Evolutionary conservation across 139 green algal species (phyloP).

Genomic region (Pleodorina starrii): DNA sequence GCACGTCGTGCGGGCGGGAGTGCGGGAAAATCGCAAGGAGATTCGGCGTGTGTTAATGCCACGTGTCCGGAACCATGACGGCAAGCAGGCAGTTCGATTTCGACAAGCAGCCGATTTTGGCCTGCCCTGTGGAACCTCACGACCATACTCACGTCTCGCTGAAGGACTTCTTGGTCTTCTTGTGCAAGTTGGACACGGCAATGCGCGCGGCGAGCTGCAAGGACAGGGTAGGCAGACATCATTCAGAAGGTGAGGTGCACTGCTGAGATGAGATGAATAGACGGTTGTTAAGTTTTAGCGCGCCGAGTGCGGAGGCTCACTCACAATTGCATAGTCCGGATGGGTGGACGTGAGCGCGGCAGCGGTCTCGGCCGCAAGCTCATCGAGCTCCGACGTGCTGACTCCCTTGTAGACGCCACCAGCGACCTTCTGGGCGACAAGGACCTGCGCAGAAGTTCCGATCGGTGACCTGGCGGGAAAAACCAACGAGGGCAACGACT

Average conservation of each 20-base stretch:
- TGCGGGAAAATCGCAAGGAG: too few relatives aligned
- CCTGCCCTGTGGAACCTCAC: too few relatives aligned
- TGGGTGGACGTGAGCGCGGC: conserved; percentile 97
- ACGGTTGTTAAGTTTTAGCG: too few relatives aligned
- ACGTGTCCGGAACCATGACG: too few relatives aligned
- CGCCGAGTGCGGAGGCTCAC: too few relatives aligned
- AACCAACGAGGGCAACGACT: background rate
- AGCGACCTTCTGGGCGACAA: conserved; percentile 98
- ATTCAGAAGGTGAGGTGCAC: too few relatives aligned
- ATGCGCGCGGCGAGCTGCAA: conserved; percentile 97
- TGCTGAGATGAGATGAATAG: too few relatives aligned
- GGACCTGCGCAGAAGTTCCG: conserved; percentile 73
- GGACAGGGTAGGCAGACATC: too few relatives aligned
- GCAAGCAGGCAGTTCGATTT: too few relatives aligned
- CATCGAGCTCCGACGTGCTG: conserved; percentile 97
- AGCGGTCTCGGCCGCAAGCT: conserved; percentile 98
- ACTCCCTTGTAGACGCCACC: conserved; percentile 97
- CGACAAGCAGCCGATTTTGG: too few relatives aligned
- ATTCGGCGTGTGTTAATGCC: too few relatives aligned
- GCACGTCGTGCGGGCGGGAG: too few relatives aligned
- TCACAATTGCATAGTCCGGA: conserved; percentile 97
- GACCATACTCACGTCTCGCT: conserved; percentile 90
- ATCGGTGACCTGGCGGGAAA: background rate
- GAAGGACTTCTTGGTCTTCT: conserved; percentile 99
- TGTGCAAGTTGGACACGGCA: conserved; percentile 99